Evolutionary conservation across 352 stramenopile species (phyloP), one percentile per base, ranked within the genome.

Genomic region (Pythium myriotylum): DNA sequence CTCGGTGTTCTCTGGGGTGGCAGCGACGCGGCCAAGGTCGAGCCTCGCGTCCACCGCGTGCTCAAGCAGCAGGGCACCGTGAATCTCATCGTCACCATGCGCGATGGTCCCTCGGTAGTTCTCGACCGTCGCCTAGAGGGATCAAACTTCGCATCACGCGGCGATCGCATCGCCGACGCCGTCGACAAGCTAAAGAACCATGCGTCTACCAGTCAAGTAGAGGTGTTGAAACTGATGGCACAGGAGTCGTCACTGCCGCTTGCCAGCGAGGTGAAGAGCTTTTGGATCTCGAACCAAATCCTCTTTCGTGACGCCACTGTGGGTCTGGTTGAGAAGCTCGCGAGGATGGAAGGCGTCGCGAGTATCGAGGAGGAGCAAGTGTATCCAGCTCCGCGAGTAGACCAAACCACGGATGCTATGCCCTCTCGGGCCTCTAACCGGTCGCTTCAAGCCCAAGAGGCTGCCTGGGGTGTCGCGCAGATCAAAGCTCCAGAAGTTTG

Each of bases 401-500:
- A 35, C 29, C 29, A 35, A 10, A 35, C 29, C 29, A 10, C 29
- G 10, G 29, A 35, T 10, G 29, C 29, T 35, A 10, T 35, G 10
- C 29, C 29, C 29, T 43, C 17, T 6, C 5, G 29, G 10, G 29
- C 14, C 29, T 27, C 43, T 23, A 17, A 33, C 22, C 19, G 19
- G 33, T 35, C n/a, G 3, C 49, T 45, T 26, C 22, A 32, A 22
- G 27, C 39, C 49, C 5, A 35, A 3, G 49, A 33, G 8, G 40
- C 22, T 7, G 59, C 74, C 33, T 80, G 66, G 65, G 67, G 70
- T 10, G 37, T 74, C 19, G 17, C 35, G 10, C 62, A 64, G 35
- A 72, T 81, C 49, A 17, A 41, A 3, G 72, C 54, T 10, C 54
- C 67, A 2, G 5, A 22, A 1, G 67, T 77, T 16, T 81, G 72